A percentile compares a stretch with the other conserved stretches of the same genome.
Conservation (phyloP, 164 flowering plant genomes). For the Vitis rotundifolia region DNA sequence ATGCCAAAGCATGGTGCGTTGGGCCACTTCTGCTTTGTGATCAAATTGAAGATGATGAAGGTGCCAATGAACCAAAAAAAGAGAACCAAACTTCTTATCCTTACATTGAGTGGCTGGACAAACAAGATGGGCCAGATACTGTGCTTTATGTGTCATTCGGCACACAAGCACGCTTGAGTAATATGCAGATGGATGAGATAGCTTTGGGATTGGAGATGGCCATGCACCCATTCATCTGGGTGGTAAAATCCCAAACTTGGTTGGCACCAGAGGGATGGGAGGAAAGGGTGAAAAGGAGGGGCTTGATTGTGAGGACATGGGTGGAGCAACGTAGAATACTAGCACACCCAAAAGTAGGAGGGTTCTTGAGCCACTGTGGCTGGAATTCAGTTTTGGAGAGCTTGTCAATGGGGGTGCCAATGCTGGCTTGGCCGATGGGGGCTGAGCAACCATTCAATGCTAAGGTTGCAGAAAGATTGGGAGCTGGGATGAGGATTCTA, state of each 20-base stretch:
- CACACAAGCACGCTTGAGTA: slow-evolving; percentile 15
- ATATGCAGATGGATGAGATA: slow-evolving; percentile 25
- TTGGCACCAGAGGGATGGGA: slow-evolving; percentile 15
- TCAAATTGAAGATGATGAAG: neutral
- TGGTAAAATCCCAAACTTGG: slow-evolving; percentile 23
- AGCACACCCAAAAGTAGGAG: slow-evolving; percentile 29
- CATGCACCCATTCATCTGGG: slow-evolving; percentile 22
- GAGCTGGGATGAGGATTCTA: slow-evolving; percentile 17
- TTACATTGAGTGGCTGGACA: slow-evolving; percentile 22
- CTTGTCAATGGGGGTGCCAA: slow-evolving; percentile 31
- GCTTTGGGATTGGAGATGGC: slow-evolving; percentile 27
- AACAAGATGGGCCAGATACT: neutral
- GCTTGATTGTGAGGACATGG: slow-evolving; percentile 34
- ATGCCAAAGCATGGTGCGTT: slow-evolving; percentile 30
- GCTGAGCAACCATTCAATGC: slow-evolving; percentile 44
- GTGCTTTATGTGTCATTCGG: slow-evolving; percentile 37
- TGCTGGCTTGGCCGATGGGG: slow-evolving; percentile 41
- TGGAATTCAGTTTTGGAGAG: slow-evolving; percentile 51
- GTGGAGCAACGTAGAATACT: slow-evolving; percentile 30
- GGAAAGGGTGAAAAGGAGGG: slow-evolving; percentile 24
- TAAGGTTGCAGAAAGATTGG: slow-evolving; percentile 29
- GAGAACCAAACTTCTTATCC: neutral
- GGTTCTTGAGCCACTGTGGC: slow-evolving; percentile 47
- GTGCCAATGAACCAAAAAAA: neutral
- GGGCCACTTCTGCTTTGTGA: slow-evolving; percentile 25